Conservation (phyloP, 108 stramenopile species). For the Conticribra guillardii region DNA sequence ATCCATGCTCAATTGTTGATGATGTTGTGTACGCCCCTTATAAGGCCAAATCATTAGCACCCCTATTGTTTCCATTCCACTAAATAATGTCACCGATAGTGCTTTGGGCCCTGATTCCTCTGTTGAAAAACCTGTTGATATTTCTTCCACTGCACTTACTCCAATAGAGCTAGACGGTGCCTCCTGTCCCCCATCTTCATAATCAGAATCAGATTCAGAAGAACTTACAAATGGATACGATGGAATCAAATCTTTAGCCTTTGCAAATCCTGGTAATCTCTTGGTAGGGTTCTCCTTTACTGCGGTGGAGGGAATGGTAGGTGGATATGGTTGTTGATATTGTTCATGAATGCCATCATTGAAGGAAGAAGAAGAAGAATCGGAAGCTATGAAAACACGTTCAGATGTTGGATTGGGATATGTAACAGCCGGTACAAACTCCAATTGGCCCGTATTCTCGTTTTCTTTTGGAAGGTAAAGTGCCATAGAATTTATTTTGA, state of each 20-base stretch:
- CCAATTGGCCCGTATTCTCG: conserved; percentile 69
- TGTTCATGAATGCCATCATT: conserved; percentile 34
- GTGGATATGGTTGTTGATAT: conserved; percentile 53
- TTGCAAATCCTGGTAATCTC: conserved; percentile 44
- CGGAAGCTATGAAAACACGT: conserved; percentile 79
- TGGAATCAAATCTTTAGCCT: conserved; percentile 48
- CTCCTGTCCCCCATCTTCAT: background rate
- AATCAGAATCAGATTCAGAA: conserved; percentile 6
- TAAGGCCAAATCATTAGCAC: conserved; percentile 31
- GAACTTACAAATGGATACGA: conserved; percentile 51
- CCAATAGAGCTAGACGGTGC: conserved; percentile 31
- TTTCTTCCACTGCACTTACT: conserved; percentile 51
- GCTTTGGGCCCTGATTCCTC: conserved; percentile 20
- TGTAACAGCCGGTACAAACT: conserved; percentile 78
- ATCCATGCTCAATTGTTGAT: conserved; percentile 16
- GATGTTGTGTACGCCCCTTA: conserved; percentile 8
- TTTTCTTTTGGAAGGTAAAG: conserved; percentile 89
- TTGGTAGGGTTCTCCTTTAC: conserved; percentile 25
- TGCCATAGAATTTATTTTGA: conserved; percentile 78
- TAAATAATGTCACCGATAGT: conserved; percentile 80
- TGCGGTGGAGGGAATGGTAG: background rate
- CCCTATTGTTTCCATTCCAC: conserved; percentile 83
- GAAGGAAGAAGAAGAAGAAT: conserved; percentile 56
- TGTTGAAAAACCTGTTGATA: conserved; percentile 13
- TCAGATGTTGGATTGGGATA: conserved; percentile 74